Evolutionary conservation across 441 rosid genomes (phyloP), one percentile per base, ranked within the genome.

Genomic region (Breynia disticha): DNA sequence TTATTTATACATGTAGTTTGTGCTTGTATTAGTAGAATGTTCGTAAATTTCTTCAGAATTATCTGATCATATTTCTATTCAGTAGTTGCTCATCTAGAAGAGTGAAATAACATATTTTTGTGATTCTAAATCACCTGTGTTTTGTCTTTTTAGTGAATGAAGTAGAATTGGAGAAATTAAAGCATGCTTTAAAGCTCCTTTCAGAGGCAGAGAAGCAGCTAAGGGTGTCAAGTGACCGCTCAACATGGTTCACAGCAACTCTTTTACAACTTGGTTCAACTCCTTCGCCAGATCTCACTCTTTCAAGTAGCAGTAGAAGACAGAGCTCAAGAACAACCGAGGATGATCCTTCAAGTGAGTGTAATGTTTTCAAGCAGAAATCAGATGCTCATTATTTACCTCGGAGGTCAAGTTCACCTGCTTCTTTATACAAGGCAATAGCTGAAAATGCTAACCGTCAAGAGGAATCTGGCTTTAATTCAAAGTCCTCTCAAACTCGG

Each of bases 231-330:
- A 94, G 75, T 66, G 99, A 94, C 69, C 94, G 95, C 54, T 87
- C 95, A 44, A 94, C 95, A 20, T 94, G 99, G 99, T 89, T 94
- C 79, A 87, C 95, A 4, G 96, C 97, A 15, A 85, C 96, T 19
- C 76, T 94, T 35, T 73, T 94, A 56, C 99, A 89, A 82, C 95
- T 93, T 55, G 95, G 97, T 50, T 89, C 95, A 4, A 68, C 81
- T 66, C 79, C 90, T 68, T 89, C 96, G 37, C 83, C 84, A 28
- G 95, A 89, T 45, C 62, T 80, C 50, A 77, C 83, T 56, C 86
- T 69, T 65, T 77, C 95, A 48, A 78, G 87, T 66, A 77, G 97
- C 75, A 86, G 94, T 61, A 67, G 89, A 63, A 80, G 87, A 77
- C 83, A 76, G 74, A 91, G 91, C 76, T 79, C 95, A 12, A 84